Base-by-base conservation (phyloP, 208 protist species). In the Acanthamoeba castellanii region DNA sequence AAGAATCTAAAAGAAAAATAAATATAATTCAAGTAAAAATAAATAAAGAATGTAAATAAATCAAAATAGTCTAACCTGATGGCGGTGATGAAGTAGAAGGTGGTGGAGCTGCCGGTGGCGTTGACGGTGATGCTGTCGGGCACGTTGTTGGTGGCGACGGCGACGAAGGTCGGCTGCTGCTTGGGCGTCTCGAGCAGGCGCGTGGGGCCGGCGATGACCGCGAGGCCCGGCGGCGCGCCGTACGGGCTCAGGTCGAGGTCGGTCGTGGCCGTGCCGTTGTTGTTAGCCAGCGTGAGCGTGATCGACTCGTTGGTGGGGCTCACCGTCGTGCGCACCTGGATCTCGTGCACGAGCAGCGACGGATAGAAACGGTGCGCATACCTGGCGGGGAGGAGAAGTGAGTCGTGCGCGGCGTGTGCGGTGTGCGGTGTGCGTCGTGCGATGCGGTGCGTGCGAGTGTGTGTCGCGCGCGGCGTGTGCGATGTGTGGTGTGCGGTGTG, bases 1-100 rank as follows among this genome's bases (percentile, higher is more conserved):
- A 42, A 42, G 37, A 42, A 42, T 72, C 20, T 9, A 27, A 20
- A 34, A 72, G 20, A 20, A 13, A 14, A 72, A 34, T 72, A 72
- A 72, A 34, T 72, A 37, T n/a, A 18, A 55, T 55, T 55, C 11
- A 52, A n/a, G n/a, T n/a, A n/a, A n/a, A n/a, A n/a, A n/a, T n/a
- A 52, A 52, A 52, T 52, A 52, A 52, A 52, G 47, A 18, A 1
- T 13, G 18, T 20, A 70, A 14, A 72, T 27, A 8, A 72, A 72
- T n/a, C 68, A 76, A 11, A 76, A 45, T 18, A 0, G 14, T 27
- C 34, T 16, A n/a, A 82, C 74, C 74, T 42, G 74, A 82, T 82
- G 74, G 74, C 74, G 42, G 74, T 82, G 74, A 82, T 82, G 74
- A 82, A 82, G 74, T 82, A 82, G 22, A 82, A 82, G 22, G 74